These are phyloP conservation scores for Dioscorea zingiberensis DNA, from an alignment of 106 monocot species.

Conservation along the genomic window DNA sequence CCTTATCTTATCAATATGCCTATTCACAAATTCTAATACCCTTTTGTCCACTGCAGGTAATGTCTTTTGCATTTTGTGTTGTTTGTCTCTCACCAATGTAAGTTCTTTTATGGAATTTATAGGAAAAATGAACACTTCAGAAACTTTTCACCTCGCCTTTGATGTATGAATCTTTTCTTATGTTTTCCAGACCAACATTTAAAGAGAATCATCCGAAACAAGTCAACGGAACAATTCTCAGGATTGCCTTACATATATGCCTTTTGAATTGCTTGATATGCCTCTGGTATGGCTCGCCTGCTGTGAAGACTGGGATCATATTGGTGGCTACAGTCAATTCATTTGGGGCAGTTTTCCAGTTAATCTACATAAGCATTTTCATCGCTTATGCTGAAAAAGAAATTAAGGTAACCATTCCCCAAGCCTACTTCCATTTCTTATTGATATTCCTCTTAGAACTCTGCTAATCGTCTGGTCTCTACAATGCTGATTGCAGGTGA, in stretches of 20 bases:
- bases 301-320: constrained; percentile 58
- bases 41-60: too few relatives aligned
- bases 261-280: constrained; percentile 82
- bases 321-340: constrained; percentile 82
- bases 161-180: background rate
- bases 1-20: too few relatives aligned
- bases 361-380: constrained; percentile 60
- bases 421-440: too few relatives aligned
- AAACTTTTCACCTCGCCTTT: background rate
- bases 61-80: constrained; percentile 73
- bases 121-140: background rate
- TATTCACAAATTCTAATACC: too few relatives aligned
- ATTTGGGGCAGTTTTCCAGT: constrained; percentile 73
- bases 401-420: too few relatives aligned
- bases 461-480: too few relatives aligned
- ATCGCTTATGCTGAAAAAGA: constrained; percentile 44
- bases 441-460: too few relatives aligned
- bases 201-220: constrained; percentile 61
- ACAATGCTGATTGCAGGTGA: too few relatives aligned
- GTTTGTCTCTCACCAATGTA: constrained; percentile 90
- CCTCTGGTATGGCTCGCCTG: constrained; percentile 86
- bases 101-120: constrained; percentile 17
- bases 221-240: constrained; percentile 89
- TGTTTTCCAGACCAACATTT: constrained; percentile 61
- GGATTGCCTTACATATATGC: constrained; percentile 69